These are phyloP conservation scores for Populus pruinosa DNA, from an alignment of 345 rosid genomes.

Conservation along the genomic window DNA sequence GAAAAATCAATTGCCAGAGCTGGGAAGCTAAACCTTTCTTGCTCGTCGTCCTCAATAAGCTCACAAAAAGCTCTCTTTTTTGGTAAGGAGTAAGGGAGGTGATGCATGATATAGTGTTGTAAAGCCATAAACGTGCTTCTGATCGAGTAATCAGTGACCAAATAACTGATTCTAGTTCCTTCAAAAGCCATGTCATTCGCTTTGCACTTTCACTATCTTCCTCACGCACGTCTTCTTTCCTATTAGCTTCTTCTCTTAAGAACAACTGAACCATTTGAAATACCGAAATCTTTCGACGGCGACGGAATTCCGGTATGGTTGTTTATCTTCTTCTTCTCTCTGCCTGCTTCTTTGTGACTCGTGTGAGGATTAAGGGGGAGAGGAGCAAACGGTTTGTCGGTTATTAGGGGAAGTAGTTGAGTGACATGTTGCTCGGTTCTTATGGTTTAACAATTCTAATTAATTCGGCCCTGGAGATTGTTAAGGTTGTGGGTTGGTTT, in stretches of 20 bases:
- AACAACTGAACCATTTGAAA: constrained; percentile 45
- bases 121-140: constrained; percentile 87
- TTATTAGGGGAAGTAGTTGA: too few species aligned
- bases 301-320: background rate
- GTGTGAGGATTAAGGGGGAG: too few species aligned
- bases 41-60: constrained; percentile 43
- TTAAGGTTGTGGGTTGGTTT: too few species aligned
- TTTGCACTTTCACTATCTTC: constrained; percentile 3
- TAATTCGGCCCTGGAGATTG: too few species aligned
- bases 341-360: too few species aligned
- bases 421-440: too few species aligned
- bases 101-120: constrained; percentile 45
- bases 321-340: too few species aligned
- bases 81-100: constrained; percentile 40
- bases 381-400: too few species aligned
- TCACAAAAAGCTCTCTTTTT: constrained; percentile 52
- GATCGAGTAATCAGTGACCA: constrained; percentile 61
- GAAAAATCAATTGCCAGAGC: constrained; percentile 56
- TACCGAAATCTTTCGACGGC: too few species aligned
- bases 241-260: constrained; percentile 38
- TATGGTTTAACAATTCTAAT: too few species aligned
- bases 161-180: constrained; percentile 47
- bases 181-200: constrained; percentile 42
- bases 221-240: constrained; percentile 17
- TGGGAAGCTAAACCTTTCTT: constrained; percentile 48